Base-by-base conservation (phyloP, 148 eudicot genomes). In the Vaccinium macrocarpon region DNA sequence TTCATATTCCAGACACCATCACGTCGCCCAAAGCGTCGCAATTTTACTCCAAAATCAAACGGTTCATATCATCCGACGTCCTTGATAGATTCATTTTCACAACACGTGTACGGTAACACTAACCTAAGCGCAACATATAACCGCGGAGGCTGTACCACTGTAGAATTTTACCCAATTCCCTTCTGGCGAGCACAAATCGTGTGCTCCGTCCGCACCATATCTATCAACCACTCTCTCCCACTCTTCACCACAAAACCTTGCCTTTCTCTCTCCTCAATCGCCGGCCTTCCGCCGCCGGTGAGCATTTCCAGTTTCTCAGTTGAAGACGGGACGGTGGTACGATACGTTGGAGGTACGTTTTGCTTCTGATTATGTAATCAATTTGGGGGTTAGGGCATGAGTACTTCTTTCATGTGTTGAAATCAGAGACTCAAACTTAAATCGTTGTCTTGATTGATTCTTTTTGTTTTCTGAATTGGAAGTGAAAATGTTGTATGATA, bases 201-300 rank as follows among this genome's bases (percentile, higher is more conserved):
- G 86, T 87, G 84, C 84, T 80, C 84, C 86, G 52, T 76, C 53
- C n/a, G 27, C 86, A 87, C 77, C 81, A 70, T 59, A 61, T 59
- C 27, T 29, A 85, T 29, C 66, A 51, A 11, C 72, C 16, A 62
- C 68, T 23, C 10, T 35, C 71, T 9, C 71, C 12, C 72, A n/a
- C 50, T 12, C 42, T 19, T 62, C 21, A 27, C 84, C 81, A 50
- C 82, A 79, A 86, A 86, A 42, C 80, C 87, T 82, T 81, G 56
- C 56, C 59, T 42, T 4, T 38, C 29, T 55, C 19, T 52, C 59
- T 15, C 14, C 38, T 42, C 13, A 21, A 21, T 78, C 56, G 79
- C 79, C 83, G 83, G 86, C 29, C 50, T 5, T 42, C 71, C 57
- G 79, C 79, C 70, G 85, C 61, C 78, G 78, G 52, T 74, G 13